Percentiles rank a stretch among this genome's conserved stretches.
Conservation (phyloP, 2,329 filamentous ascomycete genomes). For the Scedosporium minutisporum region DNA sequence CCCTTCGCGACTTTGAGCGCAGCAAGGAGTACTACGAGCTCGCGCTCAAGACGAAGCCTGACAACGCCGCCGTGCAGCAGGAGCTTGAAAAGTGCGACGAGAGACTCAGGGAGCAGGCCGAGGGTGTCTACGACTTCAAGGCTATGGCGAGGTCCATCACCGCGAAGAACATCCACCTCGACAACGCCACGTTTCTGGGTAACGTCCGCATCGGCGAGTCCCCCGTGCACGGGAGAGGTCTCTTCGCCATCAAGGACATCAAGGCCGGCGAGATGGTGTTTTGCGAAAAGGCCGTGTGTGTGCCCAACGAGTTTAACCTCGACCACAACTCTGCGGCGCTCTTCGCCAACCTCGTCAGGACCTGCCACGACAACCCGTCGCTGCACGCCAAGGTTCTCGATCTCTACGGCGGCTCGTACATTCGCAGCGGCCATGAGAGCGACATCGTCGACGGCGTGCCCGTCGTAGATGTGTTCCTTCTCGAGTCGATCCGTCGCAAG, state of each 20-base stretch:
- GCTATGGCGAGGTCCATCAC: constrained; percentile 10
- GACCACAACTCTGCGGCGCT: constrained; percentile 30
- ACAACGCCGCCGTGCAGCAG: constrained; percentile 11
- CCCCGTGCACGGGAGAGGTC: constrained; percentile 25
- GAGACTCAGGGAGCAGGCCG: constrained; percentile 9
- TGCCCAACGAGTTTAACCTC: constrained; percentile 31
- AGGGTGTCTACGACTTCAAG: constrained; percentile 11
- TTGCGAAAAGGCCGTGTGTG: constrained; percentile 29
- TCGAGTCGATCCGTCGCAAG: constrained; percentile 29
- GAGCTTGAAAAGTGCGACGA: constrained; percentile 11
- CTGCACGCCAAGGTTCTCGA: constrained; percentile 22
- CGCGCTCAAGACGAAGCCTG: constrained; percentile 15
- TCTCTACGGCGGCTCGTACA: constrained; percentile 25
- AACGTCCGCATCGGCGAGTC: constrained; percentile 23
- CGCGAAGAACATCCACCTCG: constrained; percentile 11
- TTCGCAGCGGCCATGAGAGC: constrained; percentile 20
- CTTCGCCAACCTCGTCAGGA: constrained; percentile 28
- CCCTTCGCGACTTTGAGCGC: constrained; percentile 19
- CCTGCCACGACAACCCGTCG: constrained; percentile 28
- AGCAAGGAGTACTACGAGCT: constrained; percentile 16
- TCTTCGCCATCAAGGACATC: constrained; percentile 29
- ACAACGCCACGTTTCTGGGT: constrained; percentile 21
- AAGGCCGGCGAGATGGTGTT: constrained; percentile 29
- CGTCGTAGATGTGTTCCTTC: constrained; percentile 27
- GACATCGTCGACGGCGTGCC: constrained; percentile 22